phyloP scores from a whole-genome alignment of 345 rosid species.

The Turritis glabra region DNA sequence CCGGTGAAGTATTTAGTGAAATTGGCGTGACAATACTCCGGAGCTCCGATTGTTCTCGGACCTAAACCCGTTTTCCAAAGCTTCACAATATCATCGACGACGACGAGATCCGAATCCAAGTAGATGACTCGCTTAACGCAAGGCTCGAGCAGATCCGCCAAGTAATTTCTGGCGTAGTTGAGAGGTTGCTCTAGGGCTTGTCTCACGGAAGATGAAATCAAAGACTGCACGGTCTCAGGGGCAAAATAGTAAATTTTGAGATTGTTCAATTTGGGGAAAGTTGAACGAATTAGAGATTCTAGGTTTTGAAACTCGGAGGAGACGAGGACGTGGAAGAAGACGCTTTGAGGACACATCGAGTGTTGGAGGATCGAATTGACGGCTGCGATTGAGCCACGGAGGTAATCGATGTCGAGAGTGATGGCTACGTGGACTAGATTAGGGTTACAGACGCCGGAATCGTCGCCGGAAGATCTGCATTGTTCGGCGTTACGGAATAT shows the following conservation, averaged over 20 bases:
- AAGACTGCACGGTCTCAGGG: conserved; percentile 37
- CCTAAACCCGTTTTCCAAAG: conserved; percentile 49
- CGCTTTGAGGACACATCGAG: conserved; percentile 62
- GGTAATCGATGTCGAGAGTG: conserved; percentile 64
- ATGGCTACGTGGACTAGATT: conserved; percentile 56
- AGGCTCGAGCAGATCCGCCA: conserved; percentile 56
- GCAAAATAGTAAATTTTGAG: conserved; percentile 52
- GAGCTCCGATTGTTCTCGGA: conserved; percentile 59
- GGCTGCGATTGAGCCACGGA: conserved; percentile 73
- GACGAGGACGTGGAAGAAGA: conserved; percentile 67
- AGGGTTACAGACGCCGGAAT: conserved; percentile 47
- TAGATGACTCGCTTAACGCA: conserved; percentile 55
- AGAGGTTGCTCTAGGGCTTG: conserved; percentile 65
- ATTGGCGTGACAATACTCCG: conserved; percentile 62
- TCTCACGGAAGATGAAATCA: conserved; percentile 63
- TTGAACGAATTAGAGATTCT: conserved; percentile 21
- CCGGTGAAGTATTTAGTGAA: conserved; percentile 53
- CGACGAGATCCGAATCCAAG: conserved; percentile 60
- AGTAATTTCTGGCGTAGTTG: conserved; percentile 67
- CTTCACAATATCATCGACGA: conserved; percentile 58
- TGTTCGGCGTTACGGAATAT: conserved; percentile 53
- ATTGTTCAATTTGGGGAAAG: conserved; percentile 52
- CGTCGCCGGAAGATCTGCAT: conserved; percentile 39
- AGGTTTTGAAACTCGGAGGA: conserved; percentile 33
- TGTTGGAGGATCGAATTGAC: conserved; percentile 64